Evolutionary conservation across 202 grass and related monocot species (phyloP), one percentile per base, ranked within the genome.

Genomic region (Carex sylvatica): DNA sequence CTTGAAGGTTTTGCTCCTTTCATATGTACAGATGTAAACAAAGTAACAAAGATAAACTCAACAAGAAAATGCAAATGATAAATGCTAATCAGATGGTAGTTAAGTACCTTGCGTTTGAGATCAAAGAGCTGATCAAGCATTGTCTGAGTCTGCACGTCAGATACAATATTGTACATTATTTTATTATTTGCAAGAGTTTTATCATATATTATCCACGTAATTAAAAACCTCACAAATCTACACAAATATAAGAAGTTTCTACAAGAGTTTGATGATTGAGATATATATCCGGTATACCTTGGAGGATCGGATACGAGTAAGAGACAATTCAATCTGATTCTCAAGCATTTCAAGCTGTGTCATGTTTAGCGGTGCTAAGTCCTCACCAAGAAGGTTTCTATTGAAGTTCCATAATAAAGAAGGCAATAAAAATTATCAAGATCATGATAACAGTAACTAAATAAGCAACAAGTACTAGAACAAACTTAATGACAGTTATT

Each of bases 351-450:
- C 92, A 61, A 97, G 92, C 49, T 94, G 92, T 79, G 92, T 90
- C 31, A 89, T 84, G 67, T 86, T 93, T 77, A 97, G 88, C 83
- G 70, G 84, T 1, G 75, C 87, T 80, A 97, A 81, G 65, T 97
- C 95, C 53, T 94, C 90, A 42, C 95, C 95, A 70, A 97, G 90
- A 83, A 94, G 87, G 78, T 97, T 97, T 91, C 90, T 97, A 78
- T 47, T 30, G 65, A 63, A 86, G 9, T 58, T 7, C 13, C 46
- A 81, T 13, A 14, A 74, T 35, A 72, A 46, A 56, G n/a, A 70
- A 51, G 46, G 24, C 49, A 75, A 76, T 6, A 16, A 28, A 18
- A 33, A 55, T 23, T n/a, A 31, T 12, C 3, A 44, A n/a, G 6
- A 56, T n/a, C 9, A 75, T 75, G 49, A 56, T 30, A 75, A 53